phyloP scores from a whole-genome alignment of 2,329 filamentous ascomycete species.

The Claviceps arundinis region DNA sequence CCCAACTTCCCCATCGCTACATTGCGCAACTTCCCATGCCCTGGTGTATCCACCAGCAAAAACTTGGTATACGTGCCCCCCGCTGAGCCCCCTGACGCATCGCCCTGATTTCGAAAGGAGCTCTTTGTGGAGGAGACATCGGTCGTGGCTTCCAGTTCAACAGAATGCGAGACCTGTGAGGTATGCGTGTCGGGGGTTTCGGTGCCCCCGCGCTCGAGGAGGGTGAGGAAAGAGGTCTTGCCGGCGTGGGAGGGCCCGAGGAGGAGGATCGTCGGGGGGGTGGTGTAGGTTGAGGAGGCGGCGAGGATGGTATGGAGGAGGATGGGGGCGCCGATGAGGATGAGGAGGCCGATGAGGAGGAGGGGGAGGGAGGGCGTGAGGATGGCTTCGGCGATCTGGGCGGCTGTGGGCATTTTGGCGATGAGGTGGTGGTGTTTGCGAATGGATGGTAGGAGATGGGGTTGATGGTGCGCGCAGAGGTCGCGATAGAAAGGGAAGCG shows the following conservation, averaged over 20 bases:
- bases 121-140: slow-evolving; percentile 24
- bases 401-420: slow-evolving; percentile 23
- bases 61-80: slow-evolving; percentile 51
- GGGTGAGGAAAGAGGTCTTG: slow-evolving; percentile 78
- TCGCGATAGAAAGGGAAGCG: too few species aligned
- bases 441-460: too few species aligned
- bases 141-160: slow-evolving; percentile 42
- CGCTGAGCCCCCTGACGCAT: slow-evolving; percentile 19
- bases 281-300: slow-evolving; percentile 48
- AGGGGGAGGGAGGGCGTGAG: slow-evolving; percentile 47
- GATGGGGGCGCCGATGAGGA: slow-evolving; percentile 62
- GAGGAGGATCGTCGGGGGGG: slow-evolving; percentile 64
- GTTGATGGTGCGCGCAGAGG: too few species aligned
- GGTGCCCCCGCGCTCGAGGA: slow-evolving; percentile 44
- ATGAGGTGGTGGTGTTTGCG: background rate
- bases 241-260: slow-evolving; percentile 70
- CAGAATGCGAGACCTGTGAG: slow-evolving; percentile 33
- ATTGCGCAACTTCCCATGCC: slow-evolving; percentile 84
- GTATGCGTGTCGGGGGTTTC: slow-evolving; percentile 37
- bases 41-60: slow-evolving; percentile 76
- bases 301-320: slow-evolving; percentile 67
- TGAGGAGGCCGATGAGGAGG: slow-evolving; percentile 54
- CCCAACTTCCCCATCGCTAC: slow-evolving; percentile 43
- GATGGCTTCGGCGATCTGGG: slow-evolving; percentile 34
- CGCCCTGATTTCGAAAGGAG: slow-evolving; percentile 44